Conservation (phyloP, 1,284 basidiomycete genomes). For the Leccinum variabile region DNA sequence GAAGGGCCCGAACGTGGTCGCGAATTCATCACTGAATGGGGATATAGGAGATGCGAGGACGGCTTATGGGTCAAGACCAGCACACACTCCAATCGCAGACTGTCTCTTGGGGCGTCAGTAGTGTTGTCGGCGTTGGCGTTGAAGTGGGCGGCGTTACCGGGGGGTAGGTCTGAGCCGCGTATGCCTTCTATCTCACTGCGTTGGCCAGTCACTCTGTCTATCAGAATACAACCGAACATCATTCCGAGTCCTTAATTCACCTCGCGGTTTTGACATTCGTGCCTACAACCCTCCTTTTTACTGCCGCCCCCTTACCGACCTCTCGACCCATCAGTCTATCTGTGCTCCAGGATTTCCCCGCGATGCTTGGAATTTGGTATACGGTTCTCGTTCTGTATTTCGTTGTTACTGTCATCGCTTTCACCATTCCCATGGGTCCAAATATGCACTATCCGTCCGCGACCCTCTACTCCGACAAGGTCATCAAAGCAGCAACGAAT, state of each 20-base stretch:
- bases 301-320: conserved; percentile 56
- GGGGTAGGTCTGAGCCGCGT: conserved; percentile 39
- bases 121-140: conserved; percentile 14
- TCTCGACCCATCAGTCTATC: conserved; percentile 22
- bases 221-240: conserved; percentile 48
- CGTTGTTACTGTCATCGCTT: conserved; percentile 40
- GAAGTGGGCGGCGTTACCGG: conserved; percentile 24
- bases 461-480: conserved; percentile 74
- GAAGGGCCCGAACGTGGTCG: conserved; percentile 92
- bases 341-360: conserved; percentile 10
- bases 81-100: conserved; percentile 62
- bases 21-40: conserved; percentile 92
- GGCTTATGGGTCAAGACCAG: conserved; percentile 98
- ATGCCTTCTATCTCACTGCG: conserved; percentile 60
- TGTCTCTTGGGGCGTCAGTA: conserved; percentile 39
- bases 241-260: conserved; percentile 67
- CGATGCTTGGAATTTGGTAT: conserved; percentile 22
- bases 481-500: conserved; percentile 54
- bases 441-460: conserved; percentile 68
- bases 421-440: conserved; percentile 71
- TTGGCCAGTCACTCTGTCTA: conserved; percentile 55
- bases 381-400: conserved; percentile 34
- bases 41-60: conserved; percentile 94
- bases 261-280: conserved; percentile 58
- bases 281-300: conserved; percentile 51